Conservation (phyloP, 345 rosid genomes). For the Salix viminalis region DNA sequence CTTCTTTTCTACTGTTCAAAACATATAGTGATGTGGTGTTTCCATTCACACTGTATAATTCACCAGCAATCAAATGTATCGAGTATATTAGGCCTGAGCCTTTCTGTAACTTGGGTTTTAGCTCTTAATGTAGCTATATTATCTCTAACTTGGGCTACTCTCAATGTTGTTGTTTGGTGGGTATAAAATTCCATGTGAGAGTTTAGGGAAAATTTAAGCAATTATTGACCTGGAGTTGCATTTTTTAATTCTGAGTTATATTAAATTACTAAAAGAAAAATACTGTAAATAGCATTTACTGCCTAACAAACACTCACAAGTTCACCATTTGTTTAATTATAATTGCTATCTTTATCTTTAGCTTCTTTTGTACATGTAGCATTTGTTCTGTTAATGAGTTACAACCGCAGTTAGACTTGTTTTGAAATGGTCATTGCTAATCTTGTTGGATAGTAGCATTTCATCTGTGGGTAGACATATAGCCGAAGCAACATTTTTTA, state of each 20-base stretch:
- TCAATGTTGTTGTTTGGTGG: not conserved
- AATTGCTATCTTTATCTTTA: not conserved
- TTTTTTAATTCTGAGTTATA: not conserved
- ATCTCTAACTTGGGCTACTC: not conserved
- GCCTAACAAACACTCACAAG: not conserved
- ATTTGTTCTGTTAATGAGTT: not conserved
- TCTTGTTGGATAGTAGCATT: not conserved
- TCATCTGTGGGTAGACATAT: not conserved
- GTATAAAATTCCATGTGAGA: not conserved
- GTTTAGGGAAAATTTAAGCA: not conserved
- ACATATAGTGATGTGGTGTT: not conserved
- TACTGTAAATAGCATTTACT: not conserved
- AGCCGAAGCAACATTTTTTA: not conserved
- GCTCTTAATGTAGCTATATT: not conserved
- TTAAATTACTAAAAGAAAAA: not conserved
- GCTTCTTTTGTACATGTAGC: not conserved
- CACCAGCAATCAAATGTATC: not conserved
- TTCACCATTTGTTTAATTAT: too few species aligned
- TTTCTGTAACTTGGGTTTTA: not conserved
- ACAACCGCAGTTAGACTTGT: not conserved
- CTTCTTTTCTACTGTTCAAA: not conserved
- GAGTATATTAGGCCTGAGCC: not conserved
- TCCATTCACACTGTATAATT: not conserved
- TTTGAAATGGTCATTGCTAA: not conserved
- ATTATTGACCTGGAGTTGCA: not conserved